Evolutionary conservation across 352 stramenopile species (phyloP).

Genomic region (Pythium volutum): DNA sequence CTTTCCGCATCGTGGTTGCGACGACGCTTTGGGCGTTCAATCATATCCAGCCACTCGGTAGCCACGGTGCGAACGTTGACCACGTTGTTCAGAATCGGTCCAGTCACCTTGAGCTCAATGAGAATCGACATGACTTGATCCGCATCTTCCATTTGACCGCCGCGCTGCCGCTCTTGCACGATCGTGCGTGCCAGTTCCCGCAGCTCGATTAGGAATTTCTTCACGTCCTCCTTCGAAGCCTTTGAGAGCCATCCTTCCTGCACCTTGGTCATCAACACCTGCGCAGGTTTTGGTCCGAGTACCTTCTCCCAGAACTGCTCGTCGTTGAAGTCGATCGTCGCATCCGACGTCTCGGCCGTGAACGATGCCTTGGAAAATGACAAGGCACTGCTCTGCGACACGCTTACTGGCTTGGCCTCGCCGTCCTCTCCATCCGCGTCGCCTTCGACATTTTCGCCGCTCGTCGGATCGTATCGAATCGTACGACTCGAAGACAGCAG

Average conservation of each 20-base stretch:
- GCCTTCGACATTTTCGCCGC: slow-evolving; percentile 38
- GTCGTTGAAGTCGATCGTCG: slow-evolving; percentile 89
- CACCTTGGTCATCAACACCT: slow-evolving; percentile 86
- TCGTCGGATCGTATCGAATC: slow-evolving; percentile 83
- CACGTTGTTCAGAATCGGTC: slow-evolving; percentile 61
- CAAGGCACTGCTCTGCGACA: slow-evolving; percentile 58
- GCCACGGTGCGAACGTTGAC: slow-evolving; percentile 78
- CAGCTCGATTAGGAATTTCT: slow-evolving; percentile 75
- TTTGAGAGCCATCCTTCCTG: slow-evolving; percentile 77
- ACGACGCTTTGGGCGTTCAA: slow-evolving; percentile 83
- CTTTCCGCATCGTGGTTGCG: slow-evolving; percentile 82
- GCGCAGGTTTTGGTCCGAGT: slow-evolving; percentile 78
- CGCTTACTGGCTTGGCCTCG: slow-evolving; percentile 32
- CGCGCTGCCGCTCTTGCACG: slow-evolving; percentile 83
- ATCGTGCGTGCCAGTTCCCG: slow-evolving; percentile 74
- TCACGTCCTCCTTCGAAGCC: slow-evolving; percentile 78
- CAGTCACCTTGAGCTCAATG: slow-evolving; percentile 87
- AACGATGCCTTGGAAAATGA: slow-evolving; percentile 90
- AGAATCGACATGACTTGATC: slow-evolving; percentile 86
- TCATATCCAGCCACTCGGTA: slow-evolving; percentile 82
- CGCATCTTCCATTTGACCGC: slow-evolving; percentile 74
- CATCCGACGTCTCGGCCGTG: slow-evolving; percentile 82
- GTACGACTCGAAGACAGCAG: slow-evolving; percentile 82
- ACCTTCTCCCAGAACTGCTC: slow-evolving; percentile 92
- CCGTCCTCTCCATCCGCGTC: slow-evolving; percentile 41